Conservation (phyloP, 192 early-diverging fungal genomes). For the Backusella australiensis region DNA sequence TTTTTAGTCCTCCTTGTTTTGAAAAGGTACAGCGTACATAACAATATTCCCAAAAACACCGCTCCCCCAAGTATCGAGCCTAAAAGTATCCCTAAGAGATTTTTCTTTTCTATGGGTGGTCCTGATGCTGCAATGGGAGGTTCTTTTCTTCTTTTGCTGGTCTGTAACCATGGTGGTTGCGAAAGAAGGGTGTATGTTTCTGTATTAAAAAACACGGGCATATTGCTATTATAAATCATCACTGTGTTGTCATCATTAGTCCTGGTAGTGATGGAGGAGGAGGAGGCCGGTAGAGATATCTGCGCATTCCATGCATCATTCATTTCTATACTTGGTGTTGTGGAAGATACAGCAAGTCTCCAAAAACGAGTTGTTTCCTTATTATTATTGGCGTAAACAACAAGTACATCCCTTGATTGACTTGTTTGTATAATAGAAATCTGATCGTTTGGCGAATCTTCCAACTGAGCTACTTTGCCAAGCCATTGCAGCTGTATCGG, state of each 20-base stretch:
- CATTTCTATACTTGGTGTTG: not conserved
- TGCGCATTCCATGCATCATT: constrained; percentile 1
- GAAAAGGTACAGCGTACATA: not conserved
- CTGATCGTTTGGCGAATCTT: not conserved
- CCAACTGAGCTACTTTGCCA: not conserved
- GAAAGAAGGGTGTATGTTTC: not conserved
- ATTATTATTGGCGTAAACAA: not conserved
- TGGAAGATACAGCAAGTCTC: not conserved
- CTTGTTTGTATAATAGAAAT: not conserved
- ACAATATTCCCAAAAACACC: not conserved
- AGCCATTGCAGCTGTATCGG: not conserved
- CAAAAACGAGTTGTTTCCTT: not conserved
- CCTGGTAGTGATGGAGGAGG: not conserved
- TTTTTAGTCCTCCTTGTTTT: not conserved
- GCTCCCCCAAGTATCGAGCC: constrained; percentile 1
- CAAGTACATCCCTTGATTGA: not conserved
- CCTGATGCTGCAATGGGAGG: not conserved
- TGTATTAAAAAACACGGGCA: not conserved
- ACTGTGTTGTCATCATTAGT: not conserved
- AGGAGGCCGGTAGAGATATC: not conserved
- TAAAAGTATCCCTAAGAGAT: not conserved
- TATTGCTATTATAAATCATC: not conserved
- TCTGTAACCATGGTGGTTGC: not conserved
- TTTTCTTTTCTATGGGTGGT: not conserved
- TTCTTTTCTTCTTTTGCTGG: not conserved